These are phyloP conservation scores for Periglandula ipomoeae DNA, from an alignment of 2,329 filamentous ascomycete species.

Conservation along the genomic window DNA sequence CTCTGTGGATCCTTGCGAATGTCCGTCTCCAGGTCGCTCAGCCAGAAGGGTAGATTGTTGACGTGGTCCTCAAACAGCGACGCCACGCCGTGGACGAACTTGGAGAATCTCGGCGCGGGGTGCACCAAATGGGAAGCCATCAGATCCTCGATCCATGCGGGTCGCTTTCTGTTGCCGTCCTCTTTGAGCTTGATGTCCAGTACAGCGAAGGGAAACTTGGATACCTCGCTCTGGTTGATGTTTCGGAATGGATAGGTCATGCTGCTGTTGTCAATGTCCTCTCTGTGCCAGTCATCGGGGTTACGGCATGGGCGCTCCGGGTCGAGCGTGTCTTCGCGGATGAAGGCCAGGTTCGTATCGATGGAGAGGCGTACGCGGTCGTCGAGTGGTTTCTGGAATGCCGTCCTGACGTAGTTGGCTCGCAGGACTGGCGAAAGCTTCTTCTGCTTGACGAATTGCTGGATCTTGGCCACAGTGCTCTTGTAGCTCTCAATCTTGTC, in stretches of 20 bases:
- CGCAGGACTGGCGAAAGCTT: constrained; percentile 76
- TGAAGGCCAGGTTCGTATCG: constrained; percentile 85
- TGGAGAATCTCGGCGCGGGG: constrained; percentile 82
- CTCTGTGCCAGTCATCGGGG: constrained; percentile 80
- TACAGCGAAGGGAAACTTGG: constrained; percentile 80
- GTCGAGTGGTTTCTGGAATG: constrained; percentile 93
- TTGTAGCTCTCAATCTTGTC: constrained; percentile 62
- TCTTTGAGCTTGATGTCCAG: constrained; percentile 87
- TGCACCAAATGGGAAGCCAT: constrained; percentile 91
- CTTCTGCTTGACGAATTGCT: constrained; percentile 68
- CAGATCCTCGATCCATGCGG: constrained; percentile 82
- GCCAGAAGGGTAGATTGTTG: constrained; percentile 94
- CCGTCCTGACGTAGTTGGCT: constrained; percentile 88
- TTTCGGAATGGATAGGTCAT: constrained; percentile 83
- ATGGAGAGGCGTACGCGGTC: constrained; percentile 85
- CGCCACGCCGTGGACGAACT: constrained; percentile 91
- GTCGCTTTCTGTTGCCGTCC: constrained; percentile 54
- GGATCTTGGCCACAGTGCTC: constrained; percentile 64
- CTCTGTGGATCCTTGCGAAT: constrained; percentile 87
- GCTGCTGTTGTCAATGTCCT: constrained; percentile 73
- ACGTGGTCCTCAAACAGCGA: constrained; percentile 92
- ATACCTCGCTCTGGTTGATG: constrained; percentile 85
- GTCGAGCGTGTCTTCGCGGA: constrained; percentile 71
- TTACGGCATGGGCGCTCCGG: constrained; percentile 78
- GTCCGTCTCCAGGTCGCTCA: constrained; percentile 82